Base-by-base conservation (phyloP, 805 yeast genomes). In the Pichia rugopelliculosa region DNA sequence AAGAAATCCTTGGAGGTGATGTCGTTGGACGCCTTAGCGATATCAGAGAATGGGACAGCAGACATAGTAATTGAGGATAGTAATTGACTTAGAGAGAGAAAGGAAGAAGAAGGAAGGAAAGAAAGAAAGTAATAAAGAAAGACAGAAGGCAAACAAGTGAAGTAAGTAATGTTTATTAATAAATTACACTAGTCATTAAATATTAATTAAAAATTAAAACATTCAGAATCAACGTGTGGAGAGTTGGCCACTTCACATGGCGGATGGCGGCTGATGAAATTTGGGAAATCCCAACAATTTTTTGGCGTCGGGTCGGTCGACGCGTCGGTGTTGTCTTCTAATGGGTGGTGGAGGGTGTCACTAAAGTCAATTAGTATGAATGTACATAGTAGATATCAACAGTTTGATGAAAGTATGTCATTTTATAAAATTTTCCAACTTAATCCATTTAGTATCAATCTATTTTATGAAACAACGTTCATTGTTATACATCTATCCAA, bases 41-140 rank as follows among this genome's bases (percentile, higher is more conserved):
- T 85, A 72, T 90, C 96, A 57, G 95, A 80, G 79, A 83, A 91
- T 66, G 91, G 87, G 62, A 93, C 88, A 59, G 93, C 93, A 58
- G 87, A 77, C 87, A 83, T 82, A 62, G 55, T 68, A 36, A 36
- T 43, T 38, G 23, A 23, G 26, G 12, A 36, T 25, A 23, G 39
- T 26, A 17, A 20, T 44, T 22, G 41, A 27, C 15, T 27, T 22
- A 34, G 23, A 25, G 11, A 21, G 26, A n/a, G 24, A 36, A 24
- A 15, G 21, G 40, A 18, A 44, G 30, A 27, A 22, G 39, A 44
- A 33, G 23, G 22, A 27, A 33, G 42, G 36, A 18, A 22, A 37
- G 18, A 33, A 17, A 4, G 7, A 9, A 15, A 15, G 10, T 17
- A 33, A 17, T 11, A 6, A 33, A 33, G 18, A 27, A 7, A 7